Base-by-base conservation (phyloP, 495 filamentous ascomycete genomes). In the Hyaloscypha finlandica region DNA sequence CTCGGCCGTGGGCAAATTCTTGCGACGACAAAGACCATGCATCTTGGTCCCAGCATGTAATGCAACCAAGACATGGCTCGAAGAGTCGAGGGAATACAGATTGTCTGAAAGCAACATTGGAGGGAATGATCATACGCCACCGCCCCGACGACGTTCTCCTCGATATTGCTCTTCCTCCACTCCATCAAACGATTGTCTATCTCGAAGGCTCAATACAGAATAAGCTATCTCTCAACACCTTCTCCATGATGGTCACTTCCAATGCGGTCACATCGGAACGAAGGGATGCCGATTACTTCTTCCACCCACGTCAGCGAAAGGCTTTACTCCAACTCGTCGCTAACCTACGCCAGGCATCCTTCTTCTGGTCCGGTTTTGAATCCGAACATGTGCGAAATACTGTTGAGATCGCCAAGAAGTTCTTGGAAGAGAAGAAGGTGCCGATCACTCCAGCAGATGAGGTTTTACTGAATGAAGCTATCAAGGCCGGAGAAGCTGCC, bases 251-350 rank as follows among this genome's bases (percentile, higher is more conserved):
- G 71, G 83, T 97, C 32, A 88, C 90, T 16, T 87, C 91, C 61
- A 98, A 98, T 74, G 87, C 93, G 1, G 87, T 98, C 8, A 94
- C 93, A n/a, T 96, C 92, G 4, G 91, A 97, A 70, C 81, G 93
- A 14, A 83, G 82, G 6, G 94, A 93, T 70, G 80, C 82, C 35
- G 94, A 98, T 73, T 98, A 97, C 71, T 89, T 98, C 72, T 97
- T 97, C 70, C 88, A 96, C 63, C 82, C 86, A 0, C 84, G 83
- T 8, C 94, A 92, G 71, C 76, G 84, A 30, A 87, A 85, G 51
- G 78, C 82, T 59, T 79, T 97, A 0, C 78, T 84, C 54, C 78
- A 85, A 33, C 80, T 94, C 0, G 88, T 94, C 16, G 83, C 81
- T 60, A 97, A 98, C 73, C 78, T 98, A 35, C 83, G 91, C 30